A percentile compares a stretch with the other conserved stretches of the same genome.
phyloP scores from a whole-genome alignment of 176 grass and related monocot genomes.

The Rhynchospora breviuscula region DNA sequence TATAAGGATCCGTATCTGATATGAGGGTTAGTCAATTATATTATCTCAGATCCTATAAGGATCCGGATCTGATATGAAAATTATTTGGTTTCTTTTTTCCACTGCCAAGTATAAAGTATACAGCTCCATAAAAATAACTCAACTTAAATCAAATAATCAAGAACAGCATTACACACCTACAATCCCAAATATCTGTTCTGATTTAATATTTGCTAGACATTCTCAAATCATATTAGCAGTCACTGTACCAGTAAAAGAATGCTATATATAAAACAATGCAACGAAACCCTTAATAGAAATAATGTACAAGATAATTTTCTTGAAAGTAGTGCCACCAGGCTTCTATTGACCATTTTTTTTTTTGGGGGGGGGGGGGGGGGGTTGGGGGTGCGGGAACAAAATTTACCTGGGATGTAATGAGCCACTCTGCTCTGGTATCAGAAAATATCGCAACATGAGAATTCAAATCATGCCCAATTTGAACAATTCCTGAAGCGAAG shows the following conservation, averaged over 20 bases:
- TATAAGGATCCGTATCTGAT: too few relatives aligned
- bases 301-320: not conserved
- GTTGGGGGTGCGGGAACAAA: not conserved
- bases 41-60: not conserved
- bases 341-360: too few relatives aligned
- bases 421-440: conserved; percentile 87
- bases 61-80: not conserved
- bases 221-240: not conserved
- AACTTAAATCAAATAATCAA: not conserved
- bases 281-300: not conserved
- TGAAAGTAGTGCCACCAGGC: not conserved
- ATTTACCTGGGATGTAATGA: conserved; percentile 70
- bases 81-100: too few relatives aligned
- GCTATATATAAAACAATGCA: not conserved
- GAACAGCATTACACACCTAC: not conserved
- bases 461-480: conserved; percentile 62
- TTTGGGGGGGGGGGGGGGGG: too few relatives aligned
- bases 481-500: conserved; percentile 69
- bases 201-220: not conserved
- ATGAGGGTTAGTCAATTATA: not conserved
- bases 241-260: not conserved
- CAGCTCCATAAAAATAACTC: not conserved
- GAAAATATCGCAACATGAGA: conserved; percentile 71
- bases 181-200: not conserved
- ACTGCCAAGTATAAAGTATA: not conserved